These are phyloP conservation scores for Malania oleifera DNA, from an alignment of 164 flowering plant species.

Conservation along the genomic window DNA sequence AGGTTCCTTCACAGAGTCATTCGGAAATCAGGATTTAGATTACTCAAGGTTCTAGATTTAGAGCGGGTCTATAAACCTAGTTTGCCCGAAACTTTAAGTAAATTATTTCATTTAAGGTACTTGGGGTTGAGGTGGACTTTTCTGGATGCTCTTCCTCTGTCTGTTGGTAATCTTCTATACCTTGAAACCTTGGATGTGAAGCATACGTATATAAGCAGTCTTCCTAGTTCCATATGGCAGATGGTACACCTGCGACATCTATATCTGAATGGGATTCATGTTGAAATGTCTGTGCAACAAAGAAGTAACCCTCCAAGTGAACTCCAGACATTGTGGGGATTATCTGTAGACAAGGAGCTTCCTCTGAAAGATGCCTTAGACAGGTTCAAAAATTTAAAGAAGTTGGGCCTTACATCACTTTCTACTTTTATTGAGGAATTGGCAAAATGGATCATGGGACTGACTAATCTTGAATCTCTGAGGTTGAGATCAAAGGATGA, in stretches of 20 bases:
- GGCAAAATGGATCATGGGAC: not conserved
- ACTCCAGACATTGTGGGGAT: conserved; percentile 14
- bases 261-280: conserved; percentile 7
- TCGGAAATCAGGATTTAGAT: not conserved
- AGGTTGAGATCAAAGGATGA: conserved; percentile 6
- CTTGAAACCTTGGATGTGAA: conserved; percentile 15
- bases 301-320: not conserved
- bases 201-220: conserved; percentile 6
- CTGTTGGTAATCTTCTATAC: conserved; percentile 10
- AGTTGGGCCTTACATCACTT: conserved; percentile 9
- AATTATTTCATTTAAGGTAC: conserved; percentile 16
- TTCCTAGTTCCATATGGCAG: conserved; percentile 16
- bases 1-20: conserved; percentile 4
- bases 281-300: not conserved
- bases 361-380: not conserved
- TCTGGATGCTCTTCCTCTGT: conserved; percentile 12
- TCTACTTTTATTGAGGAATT: not conserved
- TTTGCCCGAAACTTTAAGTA: conserved; percentile 1
- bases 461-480: conserved; percentile 4
- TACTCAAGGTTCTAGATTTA: conserved; percentile 18
- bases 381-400: not conserved
- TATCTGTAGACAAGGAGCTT: conserved; percentile 2
- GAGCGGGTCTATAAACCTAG: conserved; percentile 14
- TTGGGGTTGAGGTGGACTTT: conserved; percentile 24
- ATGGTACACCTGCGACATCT: conserved; percentile 7